Evolutionary conservation across 2,329 filamentous ascomycete species (phyloP), one percentile per base, ranked within the genome.

Genomic region (Aspergillus caelatus): DNA sequence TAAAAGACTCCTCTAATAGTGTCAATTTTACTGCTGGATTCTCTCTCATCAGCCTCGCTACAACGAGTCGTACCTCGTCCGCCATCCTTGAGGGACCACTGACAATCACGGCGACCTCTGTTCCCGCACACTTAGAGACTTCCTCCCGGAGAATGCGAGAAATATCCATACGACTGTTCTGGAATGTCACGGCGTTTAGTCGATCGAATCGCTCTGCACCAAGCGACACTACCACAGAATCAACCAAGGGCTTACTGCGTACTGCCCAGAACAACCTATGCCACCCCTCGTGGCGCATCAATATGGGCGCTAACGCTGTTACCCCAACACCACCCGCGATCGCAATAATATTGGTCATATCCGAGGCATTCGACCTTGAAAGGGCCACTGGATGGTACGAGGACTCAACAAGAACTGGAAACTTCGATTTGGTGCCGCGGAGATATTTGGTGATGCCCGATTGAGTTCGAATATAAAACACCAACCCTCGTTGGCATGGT

Each of bases 1-100:
- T 56, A 30, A 61, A 61, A 12, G 58, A 61, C 9, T 61, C 58
- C 11, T 61, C 58, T 2, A 61, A 21, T 5, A 61, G 34, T n/a
- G 28, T 46, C 1, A 61, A 0, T 9, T 32, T 34, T 1, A 39
- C 21, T 0, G n/a, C 14, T 9, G 28, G 52, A 12, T 52, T 19
- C 19, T 56, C 53, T 7, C 41, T 50, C 39, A 56, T 48, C 39
- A 61, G 21, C 4, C 19, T 19, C 14, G 58, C 14, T 21, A 57
- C 58, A 4, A 56, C 39, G 12, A 36, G 16, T 36, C 58, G 36
- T 1, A 61, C 58, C 12, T 61, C 58, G 28, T 61, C 59, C 52
- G 59, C 59, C 59, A 61, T 61, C 10, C 30, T 9, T 19, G 41
- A 4, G 19, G 52, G 59, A 14, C 59, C 59, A 39, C 59, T 56